A percentile compares a stretch with the other conserved stretches of the same genome.
Evolutionary conservation across 1,284 basidiomycete genomes (phyloP).

Genomic region (Chalciporus sp.): DNA sequence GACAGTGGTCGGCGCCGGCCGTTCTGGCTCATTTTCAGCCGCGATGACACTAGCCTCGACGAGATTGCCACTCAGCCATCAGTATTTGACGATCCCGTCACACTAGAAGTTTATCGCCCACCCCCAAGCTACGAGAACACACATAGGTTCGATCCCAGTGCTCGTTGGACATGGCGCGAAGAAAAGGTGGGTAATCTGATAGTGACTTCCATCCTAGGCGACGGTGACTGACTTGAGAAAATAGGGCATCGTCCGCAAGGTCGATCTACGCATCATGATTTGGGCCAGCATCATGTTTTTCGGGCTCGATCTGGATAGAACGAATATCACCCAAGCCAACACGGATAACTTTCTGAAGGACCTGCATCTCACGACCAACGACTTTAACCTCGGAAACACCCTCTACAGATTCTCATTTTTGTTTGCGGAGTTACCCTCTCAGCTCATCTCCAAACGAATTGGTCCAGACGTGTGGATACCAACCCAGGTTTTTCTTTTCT

Average conservation of each 20-base stretch:
- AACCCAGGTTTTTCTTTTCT: constrained; percentile 47
- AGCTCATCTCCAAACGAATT: constrained; percentile 68
- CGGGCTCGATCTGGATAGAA: constrained; percentile 58
- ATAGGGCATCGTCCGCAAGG: constrained; percentile 54
- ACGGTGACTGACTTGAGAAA: constrained; percentile 22
- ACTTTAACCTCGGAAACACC: constrained; percentile 72
- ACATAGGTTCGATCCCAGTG: constrained; percentile 65
- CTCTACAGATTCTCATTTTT: constrained; percentile 59
- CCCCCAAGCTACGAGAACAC: constrained; percentile 59
- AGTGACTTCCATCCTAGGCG: not conserved
- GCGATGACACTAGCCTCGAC: constrained; percentile 41
- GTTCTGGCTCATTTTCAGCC: constrained; percentile 26
- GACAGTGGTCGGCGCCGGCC: constrained; percentile 7
- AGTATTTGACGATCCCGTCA: constrained; percentile 60
- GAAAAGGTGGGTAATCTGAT: constrained; percentile 46
- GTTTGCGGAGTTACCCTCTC: constrained; percentile 67
- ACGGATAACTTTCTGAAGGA: constrained; percentile 60
- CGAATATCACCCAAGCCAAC: constrained; percentile 59
- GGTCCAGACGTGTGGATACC: constrained; percentile 78
- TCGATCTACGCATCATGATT: constrained; percentile 64
- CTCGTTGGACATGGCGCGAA: constrained; percentile 74
- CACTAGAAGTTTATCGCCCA: constrained; percentile 56
- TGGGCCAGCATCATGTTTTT: constrained; percentile 72
- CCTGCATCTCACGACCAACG: constrained; percentile 51
- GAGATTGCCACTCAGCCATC: constrained; percentile 59